Conservation (phyloP, 1,284 basidiomycete species). For the Sporisorium sorghi region DNA sequence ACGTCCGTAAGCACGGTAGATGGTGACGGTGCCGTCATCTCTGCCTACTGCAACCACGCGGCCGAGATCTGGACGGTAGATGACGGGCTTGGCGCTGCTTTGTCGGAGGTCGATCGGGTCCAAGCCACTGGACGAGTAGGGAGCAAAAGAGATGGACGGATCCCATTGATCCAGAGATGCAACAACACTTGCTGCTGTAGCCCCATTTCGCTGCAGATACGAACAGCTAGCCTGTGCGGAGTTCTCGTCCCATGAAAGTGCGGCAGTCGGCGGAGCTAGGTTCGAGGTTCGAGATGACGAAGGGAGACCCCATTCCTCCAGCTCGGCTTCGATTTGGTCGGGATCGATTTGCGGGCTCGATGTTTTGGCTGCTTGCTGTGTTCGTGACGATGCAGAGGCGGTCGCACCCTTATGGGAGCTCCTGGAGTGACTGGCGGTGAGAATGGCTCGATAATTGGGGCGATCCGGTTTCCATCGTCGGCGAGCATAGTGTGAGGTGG, state of each 20-base stretch:
- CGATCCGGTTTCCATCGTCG: slow-evolving; percentile 33
- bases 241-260: slow-evolving; percentile 48
- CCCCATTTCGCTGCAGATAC: background rate
- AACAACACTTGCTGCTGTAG: background rate
- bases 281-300: slow-evolving; percentile 9
- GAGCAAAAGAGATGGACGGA: slow-evolving; percentile 43
- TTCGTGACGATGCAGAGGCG: slow-evolving; percentile 2
- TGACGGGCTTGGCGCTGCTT: slow-evolving; percentile 4
- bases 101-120: slow-evolving; percentile 5
- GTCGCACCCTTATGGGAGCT: background rate
- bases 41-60: slow-evolving; percentile 34
- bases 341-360: background rate
- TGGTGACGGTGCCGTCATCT: slow-evolving; percentile 33
- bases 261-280: slow-evolving; percentile 23
- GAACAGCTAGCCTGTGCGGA: slow-evolving; percentile 27
- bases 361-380: background rate
- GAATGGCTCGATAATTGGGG: slow-evolving; percentile 38
- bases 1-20: slow-evolving; percentile 40
- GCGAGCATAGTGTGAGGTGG: slow-evolving; percentile 9
- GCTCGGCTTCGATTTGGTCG: slow-evolving; percentile 32
- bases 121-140: slow-evolving; percentile 27
- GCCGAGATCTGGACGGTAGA: slow-evolving; percentile 33
- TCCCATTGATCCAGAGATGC: slow-evolving; percentile 40
- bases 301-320: slow-evolving; percentile 40
- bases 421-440: slow-evolving; percentile 10